A percentile compares a stretch with the other conserved stretches of the same genome.
Evolutionary conservation across 305 asterid species (phyloP).

Genomic region (Striga hermonthica): DNA sequence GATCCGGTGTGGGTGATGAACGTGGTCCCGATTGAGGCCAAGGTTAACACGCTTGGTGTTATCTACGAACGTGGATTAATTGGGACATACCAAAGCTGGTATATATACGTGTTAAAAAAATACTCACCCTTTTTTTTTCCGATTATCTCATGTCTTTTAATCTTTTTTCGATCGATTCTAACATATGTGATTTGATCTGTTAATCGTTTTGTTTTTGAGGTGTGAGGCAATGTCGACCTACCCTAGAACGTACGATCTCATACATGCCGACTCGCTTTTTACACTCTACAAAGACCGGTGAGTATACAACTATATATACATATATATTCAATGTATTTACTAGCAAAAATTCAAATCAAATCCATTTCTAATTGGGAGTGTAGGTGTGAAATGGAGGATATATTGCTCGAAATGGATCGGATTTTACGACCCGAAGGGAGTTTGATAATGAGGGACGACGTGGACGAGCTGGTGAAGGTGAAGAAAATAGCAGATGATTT

Average conservation of each 20-base stretch:
- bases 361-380: not conserved
- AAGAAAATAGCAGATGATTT: slow-evolving; percentile 55
- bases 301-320: not conserved
- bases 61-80: slow-evolving; percentile 71
- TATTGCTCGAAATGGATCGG: slow-evolving; percentile 72
- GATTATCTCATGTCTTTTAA: no score
- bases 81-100: slow-evolving; percentile 77
- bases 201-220: slow-evolving; percentile 37
- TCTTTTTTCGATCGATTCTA: not conserved
- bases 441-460: slow-evolving; percentile 63
- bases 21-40: slow-evolving; percentile 56
- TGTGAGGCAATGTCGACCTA: slow-evolving; percentile 82
- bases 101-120: not conserved
- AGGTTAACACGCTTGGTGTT: slow-evolving; percentile 60
- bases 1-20: slow-evolving; percentile 83
- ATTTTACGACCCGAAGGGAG: slow-evolving; percentile 68
- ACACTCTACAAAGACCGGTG: slow-evolving; percentile 52
- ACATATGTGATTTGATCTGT: not conserved
- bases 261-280: slow-evolving; percentile 63
- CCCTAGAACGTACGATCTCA: slow-evolving; percentile 72
- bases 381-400: slow-evolving; percentile 66
- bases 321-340: no score
- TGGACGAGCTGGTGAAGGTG: slow-evolving; percentile 49
- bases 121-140: no score
- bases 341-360: no score